Evolutionary conservation across 202 grass and related monocot species (phyloP).

Genomic region (Thinopyrum obtusiflorum): DNA sequence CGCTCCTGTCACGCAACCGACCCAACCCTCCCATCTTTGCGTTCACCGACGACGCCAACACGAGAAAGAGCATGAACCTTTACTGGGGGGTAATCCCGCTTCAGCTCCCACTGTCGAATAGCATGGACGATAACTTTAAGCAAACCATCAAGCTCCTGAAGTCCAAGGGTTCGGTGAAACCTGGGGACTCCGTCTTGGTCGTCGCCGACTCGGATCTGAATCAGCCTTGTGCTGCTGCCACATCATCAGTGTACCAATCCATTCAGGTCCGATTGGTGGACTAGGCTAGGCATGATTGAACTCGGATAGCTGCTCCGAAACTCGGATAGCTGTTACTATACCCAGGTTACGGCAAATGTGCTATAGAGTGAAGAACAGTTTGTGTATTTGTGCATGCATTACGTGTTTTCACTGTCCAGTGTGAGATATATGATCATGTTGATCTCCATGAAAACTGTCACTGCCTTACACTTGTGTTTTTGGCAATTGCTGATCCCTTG

Average conservation of each 20-base stretch:
- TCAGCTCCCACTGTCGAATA: slow-evolving; percentile 40
- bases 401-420: not conserved
- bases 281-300: slow-evolving; percentile 25
- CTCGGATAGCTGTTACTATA: not conserved
- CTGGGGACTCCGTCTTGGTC: slow-evolving; percentile 53
- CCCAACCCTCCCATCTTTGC: slow-evolving; percentile 67
- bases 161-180: slow-evolving; percentile 48
- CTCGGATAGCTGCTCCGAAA: not conserved
- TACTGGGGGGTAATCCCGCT: slow-evolving; percentile 66
- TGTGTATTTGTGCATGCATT: slow-evolving; percentile 25
- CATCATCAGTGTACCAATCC: slow-evolving; percentile 44
- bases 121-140: slow-evolving; percentile 60
- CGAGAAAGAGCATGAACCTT: slow-evolving; percentile 74
- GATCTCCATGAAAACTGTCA: not conserved
- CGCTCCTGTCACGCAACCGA: slow-evolving; percentile 50
- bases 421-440: not conserved
- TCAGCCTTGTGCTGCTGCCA: slow-evolving; percentile 26
- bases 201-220: slow-evolving; percentile 60
- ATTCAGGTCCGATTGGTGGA: slow-evolving; percentile 59
- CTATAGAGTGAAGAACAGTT: not conserved
- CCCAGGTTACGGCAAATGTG: not conserved
- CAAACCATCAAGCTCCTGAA: slow-evolving; percentile 51
- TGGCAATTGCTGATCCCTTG: not conserved
- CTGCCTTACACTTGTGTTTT: not conserved
- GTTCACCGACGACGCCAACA: slow-evolving; percentile 50